Base-by-base conservation (phyloP, 208 protist genomes). In the Leishmania major region DNA sequence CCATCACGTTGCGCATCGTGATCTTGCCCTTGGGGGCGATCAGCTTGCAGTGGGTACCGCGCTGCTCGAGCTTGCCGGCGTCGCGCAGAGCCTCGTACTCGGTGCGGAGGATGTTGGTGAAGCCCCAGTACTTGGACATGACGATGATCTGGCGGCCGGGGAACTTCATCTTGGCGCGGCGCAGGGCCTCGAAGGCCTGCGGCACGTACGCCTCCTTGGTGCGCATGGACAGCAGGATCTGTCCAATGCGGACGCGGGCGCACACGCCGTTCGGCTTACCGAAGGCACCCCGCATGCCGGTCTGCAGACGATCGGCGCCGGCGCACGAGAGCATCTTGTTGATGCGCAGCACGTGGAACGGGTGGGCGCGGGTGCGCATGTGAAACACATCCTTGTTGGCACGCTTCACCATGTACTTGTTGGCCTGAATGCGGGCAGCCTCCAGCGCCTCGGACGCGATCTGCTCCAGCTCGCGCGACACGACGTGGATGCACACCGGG, bases 291-390 rank as follows among this genome's bases (percentile, higher is more conserved):
- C 69, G 69, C 69, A 74, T 74, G 99, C 99, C 99, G 57, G 97
- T 99, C 91, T 99, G 99, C 75, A 99, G 98, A 88, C 99, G 91
- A 99, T 99, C 99, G 66, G 99, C 99, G 88, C 99, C 99, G 79
- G 99, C 99, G 90, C 99, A 99, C 69, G 98, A 99, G 87, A 99
- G 97, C 99, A 99, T 99, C 95, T 99, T 99, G 94, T 99, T 99
- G 93, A 99, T 99, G 86, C 99, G 97, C 64, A 99, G 83, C 78
- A 99, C 99, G 91, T 99, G 99, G 97, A 97, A 99, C 73, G 99
- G 99, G 93, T 99, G 99, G 82, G 98, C 97, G 84, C 99, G 98
- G 77, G 99, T 97, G 84, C 99, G 96, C 87, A 99, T 92, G 97
- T 99, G 99, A 97, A 99, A 99, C 67, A 82, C 80, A 64, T 99